Conservation (phyloP, 169 alveolate genomes). For the Perkinsus olseni region DNA sequence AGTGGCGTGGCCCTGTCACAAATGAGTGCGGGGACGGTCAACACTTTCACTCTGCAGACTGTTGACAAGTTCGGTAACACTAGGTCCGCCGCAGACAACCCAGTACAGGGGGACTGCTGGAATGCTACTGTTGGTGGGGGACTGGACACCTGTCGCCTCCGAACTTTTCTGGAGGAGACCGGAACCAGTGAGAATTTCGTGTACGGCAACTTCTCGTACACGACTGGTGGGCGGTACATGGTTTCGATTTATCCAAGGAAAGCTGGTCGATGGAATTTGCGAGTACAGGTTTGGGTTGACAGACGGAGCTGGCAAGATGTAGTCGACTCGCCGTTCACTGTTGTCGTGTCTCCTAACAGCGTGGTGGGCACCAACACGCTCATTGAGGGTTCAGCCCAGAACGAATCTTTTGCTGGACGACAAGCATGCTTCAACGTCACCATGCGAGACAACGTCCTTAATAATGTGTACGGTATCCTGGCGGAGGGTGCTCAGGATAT, state of each 20-base stretch:
- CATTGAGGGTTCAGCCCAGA: not conserved
- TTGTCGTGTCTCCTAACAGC: not conserved
- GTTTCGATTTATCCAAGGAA: not conserved
- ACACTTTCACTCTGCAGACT: not conserved
- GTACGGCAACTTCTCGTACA: not conserved
- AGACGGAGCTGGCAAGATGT: not conserved
- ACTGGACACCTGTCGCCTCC: not conserved
- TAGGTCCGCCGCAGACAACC: not conserved
- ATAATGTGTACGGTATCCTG: not conserved
- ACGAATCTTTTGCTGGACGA: not conserved
- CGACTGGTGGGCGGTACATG: not conserved
- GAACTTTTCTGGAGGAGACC: not conserved
- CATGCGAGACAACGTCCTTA: not conserved
- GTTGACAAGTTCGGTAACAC: not conserved
- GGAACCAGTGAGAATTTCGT: not conserved
- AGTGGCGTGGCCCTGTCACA: not conserved
- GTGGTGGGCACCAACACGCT: slow-evolving; percentile 9
- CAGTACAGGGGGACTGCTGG: not conserved
- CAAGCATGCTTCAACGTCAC: slow-evolving; percentile 9
- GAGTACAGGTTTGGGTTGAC: not conserved
- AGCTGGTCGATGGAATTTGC: not conserved
- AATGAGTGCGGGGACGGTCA: not conserved
- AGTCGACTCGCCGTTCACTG: not conserved
- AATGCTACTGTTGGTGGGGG: not conserved
- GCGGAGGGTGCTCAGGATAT: slow-evolving; percentile 15